Evolutionary conservation across 2,329 filamentous ascomycete species (phyloP), one percentile per base, ranked within the genome.

Genomic region (Endoconidiophora polonica): DNA sequence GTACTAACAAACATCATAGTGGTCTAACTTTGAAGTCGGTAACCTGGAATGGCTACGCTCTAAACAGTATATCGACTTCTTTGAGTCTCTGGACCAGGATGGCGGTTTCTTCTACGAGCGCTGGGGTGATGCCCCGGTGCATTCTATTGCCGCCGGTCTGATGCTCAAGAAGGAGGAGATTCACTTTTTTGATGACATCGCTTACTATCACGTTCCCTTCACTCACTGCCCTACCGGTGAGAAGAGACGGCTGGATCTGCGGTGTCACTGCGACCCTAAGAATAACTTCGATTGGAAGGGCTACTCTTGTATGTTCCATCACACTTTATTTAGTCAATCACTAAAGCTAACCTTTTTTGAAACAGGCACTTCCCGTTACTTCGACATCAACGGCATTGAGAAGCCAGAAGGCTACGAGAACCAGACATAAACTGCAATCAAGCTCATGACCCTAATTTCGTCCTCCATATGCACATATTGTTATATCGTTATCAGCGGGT

Each of bases 211-310:
- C 63, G 84, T 95, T 22, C 91, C 91, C 20, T 98, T 98, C 64
- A 96, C 88, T 3, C 91, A 98, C 67, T 98, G 91, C 66, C 91
- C 91, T 2, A 94, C 87, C 0, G 84, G 83, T 49, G 86, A 96
- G 67, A 75, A 94, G 67, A 78, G 76, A 49, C 79, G 88, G 56
- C 65, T 88, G 50, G 82, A 94, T 57, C 77, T 90, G 57, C 88
- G 85, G 63, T 98, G 91, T 66, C 83, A 88, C 66, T 98, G 91
- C 69, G 87, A 98, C 61, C 90, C 91, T 5, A 81, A 82, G 60
- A 85, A 96, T 54, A 98, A 98, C 71, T 98, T 98, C 72, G 91
- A 98, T 67, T 98, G 93, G 93, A 95, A 94, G 67, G 84, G 85
- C 48, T 96, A 95, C 65, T 94, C 86, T 63, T 96, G 88, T 93